A percentile compares a stretch with the other conserved stretches of the same genome.
phyloP scores from a whole-genome alignment of 345 rosid species.

The Tarenaya hassleriana region DNA sequence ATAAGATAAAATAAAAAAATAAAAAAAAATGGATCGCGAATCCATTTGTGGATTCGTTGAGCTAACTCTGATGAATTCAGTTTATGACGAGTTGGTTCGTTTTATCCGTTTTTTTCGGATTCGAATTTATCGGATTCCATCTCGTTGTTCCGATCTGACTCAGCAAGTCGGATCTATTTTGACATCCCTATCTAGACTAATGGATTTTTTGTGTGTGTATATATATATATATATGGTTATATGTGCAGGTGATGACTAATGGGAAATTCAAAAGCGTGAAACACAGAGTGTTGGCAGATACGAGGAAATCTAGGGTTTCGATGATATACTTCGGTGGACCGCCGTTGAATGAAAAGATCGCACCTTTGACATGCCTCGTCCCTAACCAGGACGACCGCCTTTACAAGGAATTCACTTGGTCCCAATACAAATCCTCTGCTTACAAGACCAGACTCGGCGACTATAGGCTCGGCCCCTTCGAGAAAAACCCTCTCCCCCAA shows the following conservation, averaged over 20 bases:
- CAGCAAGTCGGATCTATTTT: background rate
- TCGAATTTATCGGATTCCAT: too few relatives aligned
- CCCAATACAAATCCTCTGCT: constrained; percentile 56
- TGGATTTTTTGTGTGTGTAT: too few relatives aligned
- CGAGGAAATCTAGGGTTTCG: constrained; percentile 52
- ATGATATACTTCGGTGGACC: constrained; percentile 92
- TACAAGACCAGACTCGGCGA: constrained; percentile 67
- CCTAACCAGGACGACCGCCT: constrained; percentile 51
- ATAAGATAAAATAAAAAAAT: too few relatives aligned
- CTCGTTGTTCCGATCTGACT: background rate
- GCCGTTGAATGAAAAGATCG: constrained; percentile 48
- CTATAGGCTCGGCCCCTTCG: constrained; percentile 57
- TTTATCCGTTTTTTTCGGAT: too few relatives aligned
- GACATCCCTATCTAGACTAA: background rate
- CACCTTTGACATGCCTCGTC: constrained; percentile 44
- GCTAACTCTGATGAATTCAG: too few relatives aligned
- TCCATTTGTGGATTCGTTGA: too few relatives aligned
- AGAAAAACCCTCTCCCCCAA: constrained; percentile 27
- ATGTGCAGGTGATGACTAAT: constrained; percentile 79
- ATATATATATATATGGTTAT: too few relatives aligned
- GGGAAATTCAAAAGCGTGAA: constrained; percentile 77
- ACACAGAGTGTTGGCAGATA: constrained; percentile 64
- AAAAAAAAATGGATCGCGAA: too few relatives aligned
- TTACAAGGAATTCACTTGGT: constrained; percentile 77
- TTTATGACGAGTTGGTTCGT: too few relatives aligned